Evolutionary conservation across 345 rosid species (phyloP), one percentile per base, ranked within the genome.

Genomic region (Luvunga scandens): DNA sequence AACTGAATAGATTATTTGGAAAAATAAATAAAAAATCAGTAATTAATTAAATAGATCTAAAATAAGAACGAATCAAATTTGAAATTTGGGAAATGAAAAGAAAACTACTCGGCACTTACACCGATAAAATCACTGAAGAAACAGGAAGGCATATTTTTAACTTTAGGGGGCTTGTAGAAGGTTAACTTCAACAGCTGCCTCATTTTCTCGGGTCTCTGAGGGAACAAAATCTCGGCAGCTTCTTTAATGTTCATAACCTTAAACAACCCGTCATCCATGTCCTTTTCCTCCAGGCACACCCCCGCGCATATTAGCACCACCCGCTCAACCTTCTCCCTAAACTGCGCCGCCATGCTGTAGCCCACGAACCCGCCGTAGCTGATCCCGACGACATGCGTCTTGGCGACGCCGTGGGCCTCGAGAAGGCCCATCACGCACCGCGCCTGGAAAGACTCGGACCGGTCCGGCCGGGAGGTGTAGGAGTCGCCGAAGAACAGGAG

Each of bases 401-500:
- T 76, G 72, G 68, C 24, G 9, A 87, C 88, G 9, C 91, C 89
- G 8, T 84, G 80, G 68, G 86, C 73, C 34, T 86, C 93, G 90
- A 95, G 81, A 38, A 80, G 67, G 27, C 83, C 84, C 82, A 87
- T 87, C 30, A 95, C 88, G 73, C 97, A 93, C 77, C 74, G 84
- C 0, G 98, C 98, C 85, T 95, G 94, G 55, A 92, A 92, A 2
- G 87, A 67, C 83, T 89, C 93, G 39, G 92, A 81, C 33, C 97
- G 81, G 24, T 95, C 98, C 16, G 92, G 79, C 0, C 91, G 85
- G 73, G 92, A 73, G 12, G 98, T 95, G 91, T 85, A 82, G 55
- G 98, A 95, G 4, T 91, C 95, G 22, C 98, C 98, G 85, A 95
- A 95, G 85, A 95, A 95, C 57, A 95, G 75, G 57, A 95, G 92